These are phyloP conservation scores for Capsicum chinense DNA, from an alignment of 257 asterid species.

Conservation along the genomic window DNA sequence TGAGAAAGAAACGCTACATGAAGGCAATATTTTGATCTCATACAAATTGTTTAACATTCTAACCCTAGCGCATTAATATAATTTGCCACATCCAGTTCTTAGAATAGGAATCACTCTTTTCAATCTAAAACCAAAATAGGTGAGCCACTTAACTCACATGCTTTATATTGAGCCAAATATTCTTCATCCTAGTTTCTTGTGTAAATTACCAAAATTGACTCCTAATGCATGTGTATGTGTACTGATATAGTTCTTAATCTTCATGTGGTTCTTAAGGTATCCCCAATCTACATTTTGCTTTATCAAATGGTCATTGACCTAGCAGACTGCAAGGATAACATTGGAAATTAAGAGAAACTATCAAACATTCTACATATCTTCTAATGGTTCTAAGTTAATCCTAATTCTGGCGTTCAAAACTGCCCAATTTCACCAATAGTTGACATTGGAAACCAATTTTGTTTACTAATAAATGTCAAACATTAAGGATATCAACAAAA, in stretches of 20 bases:
- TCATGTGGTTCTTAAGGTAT: constrained; percentile 9
- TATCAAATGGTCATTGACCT: constrained; percentile 16
- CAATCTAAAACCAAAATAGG: constrained; percentile 24
- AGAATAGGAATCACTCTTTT: constrained; percentile 15
- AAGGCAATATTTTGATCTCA: neutral
- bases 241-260: constrained; percentile 7
- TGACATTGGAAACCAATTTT: neutral
- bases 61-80: neutral
- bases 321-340: neutral
- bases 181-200: constrained; percentile 2
- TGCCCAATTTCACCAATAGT: neutral
- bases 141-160: neutral
- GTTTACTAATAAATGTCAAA: neutral
- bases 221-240: constrained; percentile 14
- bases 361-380: constrained; percentile 9
- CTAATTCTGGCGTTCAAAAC: neutral
- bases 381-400: constrained; percentile 5
- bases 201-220: constrained; percentile 7
- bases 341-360: neutral
- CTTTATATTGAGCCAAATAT: neutral
- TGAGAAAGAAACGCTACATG: neutral
- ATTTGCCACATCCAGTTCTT: constrained; percentile 6
- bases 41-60: neutral
- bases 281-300: neutral
- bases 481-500: neutral